A percentile compares a stretch with the other conserved stretches of the same genome.
phyloP scores from a whole-genome alignment of 2,329 filamentous ascomycete species.

The Helotiales sp. region DNA sequence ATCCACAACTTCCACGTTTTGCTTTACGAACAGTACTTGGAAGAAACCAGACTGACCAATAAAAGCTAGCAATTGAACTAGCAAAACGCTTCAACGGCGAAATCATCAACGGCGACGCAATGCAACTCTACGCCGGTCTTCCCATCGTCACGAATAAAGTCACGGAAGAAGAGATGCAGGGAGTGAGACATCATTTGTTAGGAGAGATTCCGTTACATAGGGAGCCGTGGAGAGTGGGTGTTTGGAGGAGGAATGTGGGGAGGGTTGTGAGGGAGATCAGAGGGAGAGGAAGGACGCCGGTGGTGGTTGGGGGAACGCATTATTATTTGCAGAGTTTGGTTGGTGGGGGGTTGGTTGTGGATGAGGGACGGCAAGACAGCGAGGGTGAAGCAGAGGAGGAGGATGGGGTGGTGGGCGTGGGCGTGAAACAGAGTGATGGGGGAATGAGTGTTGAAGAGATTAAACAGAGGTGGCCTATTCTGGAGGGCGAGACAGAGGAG shows the following conservation, averaged over 20 bases:
- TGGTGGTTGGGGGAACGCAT: slow-evolving; percentile 91
- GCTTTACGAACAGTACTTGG: background rate
- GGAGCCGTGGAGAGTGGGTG: slow-evolving; percentile 79
- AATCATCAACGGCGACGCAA: slow-evolving; percentile 94
- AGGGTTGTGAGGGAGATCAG: slow-evolving; percentile 76
- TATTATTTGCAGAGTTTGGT: slow-evolving; percentile 92
- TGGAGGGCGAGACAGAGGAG: slow-evolving; percentile 68
- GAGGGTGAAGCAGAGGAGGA: slow-evolving; percentile 30
- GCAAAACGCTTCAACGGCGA: slow-evolving; percentile 85
- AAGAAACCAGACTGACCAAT: slow-evolving; percentile 9
- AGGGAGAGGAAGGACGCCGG: slow-evolving; percentile 75
- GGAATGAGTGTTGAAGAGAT: slow-evolving; percentile 37
- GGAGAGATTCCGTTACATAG: slow-evolving; percentile 74
- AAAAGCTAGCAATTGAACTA: slow-evolving; percentile 70
- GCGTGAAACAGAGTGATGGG: slow-evolving; percentile 29
- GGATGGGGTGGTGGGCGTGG: slow-evolving; percentile 20
- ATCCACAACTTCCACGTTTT: background rate
- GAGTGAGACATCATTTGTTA: slow-evolving; percentile 84
- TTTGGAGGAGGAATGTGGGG: slow-evolving; percentile 71
- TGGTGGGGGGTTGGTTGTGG: slow-evolving; percentile 71
- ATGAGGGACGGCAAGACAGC: slow-evolving; percentile 33
- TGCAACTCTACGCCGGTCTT: slow-evolving; percentile 93
- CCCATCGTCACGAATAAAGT: slow-evolving; percentile 97
- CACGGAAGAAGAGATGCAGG: slow-evolving; percentile 68
- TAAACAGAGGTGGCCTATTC: slow-evolving; percentile 61